Evolutionary conservation across 2,329 filamentous ascomycete species (phyloP).

Genomic region (Lomentospora prolificans): DNA sequence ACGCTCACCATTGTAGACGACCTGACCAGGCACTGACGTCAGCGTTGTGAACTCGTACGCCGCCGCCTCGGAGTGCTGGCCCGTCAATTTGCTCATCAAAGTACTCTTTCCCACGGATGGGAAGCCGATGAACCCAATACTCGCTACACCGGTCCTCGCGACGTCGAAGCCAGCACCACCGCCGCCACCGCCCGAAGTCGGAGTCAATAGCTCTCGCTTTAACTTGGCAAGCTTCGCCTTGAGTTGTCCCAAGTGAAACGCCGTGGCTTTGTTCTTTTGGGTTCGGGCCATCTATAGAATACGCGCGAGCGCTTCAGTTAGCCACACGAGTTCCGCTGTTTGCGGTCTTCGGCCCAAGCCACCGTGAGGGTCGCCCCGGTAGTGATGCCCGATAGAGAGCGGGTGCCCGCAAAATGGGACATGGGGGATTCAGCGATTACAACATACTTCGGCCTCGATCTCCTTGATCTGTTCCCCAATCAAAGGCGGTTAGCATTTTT

Average conservation of each 20-base stretch:
- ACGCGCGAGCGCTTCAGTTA: neutral
- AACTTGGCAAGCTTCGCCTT: slow-evolving; percentile 98
- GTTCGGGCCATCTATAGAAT: slow-evolving; percentile 73
- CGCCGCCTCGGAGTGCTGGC: slow-evolving; percentile 92
- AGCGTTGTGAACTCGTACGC: slow-evolving; percentile 98
- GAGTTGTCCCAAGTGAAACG: slow-evolving; percentile 87
- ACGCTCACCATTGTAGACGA: slow-evolving; percentile 70
- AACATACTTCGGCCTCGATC: slow-evolving; percentile 84
- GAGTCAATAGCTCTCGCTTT: slow-evolving; percentile 89
- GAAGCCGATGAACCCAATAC: slow-evolving; percentile 95
- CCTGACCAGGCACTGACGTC: slow-evolving; percentile 93
- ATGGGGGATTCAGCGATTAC: neutral
- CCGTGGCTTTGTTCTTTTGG: slow-evolving; percentile 95
- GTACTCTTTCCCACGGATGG: slow-evolving; percentile 98
- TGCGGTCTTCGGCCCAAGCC: too few relatives aligned
- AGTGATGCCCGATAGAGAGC: too few relatives aligned
- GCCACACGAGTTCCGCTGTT: too few relatives aligned
- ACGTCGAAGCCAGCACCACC: slow-evolving; percentile 91
- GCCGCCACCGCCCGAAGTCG: slow-evolving; percentile 72
- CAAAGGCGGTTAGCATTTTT: slow-evolving; percentile 23
- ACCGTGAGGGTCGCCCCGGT: too few relatives aligned
- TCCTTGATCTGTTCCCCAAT: slow-evolving; percentile 67
- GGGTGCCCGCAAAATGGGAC: neutral
- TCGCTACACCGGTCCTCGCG: slow-evolving; percentile 91
- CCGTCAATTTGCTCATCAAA: slow-evolving; percentile 87